Percentiles rank a stretch among this genome's conserved stretches.
Evolutionary conservation across 2,329 filamentous ascomycete genomes (phyloP).

Genomic region (Clonostachys byssicola): DNA sequence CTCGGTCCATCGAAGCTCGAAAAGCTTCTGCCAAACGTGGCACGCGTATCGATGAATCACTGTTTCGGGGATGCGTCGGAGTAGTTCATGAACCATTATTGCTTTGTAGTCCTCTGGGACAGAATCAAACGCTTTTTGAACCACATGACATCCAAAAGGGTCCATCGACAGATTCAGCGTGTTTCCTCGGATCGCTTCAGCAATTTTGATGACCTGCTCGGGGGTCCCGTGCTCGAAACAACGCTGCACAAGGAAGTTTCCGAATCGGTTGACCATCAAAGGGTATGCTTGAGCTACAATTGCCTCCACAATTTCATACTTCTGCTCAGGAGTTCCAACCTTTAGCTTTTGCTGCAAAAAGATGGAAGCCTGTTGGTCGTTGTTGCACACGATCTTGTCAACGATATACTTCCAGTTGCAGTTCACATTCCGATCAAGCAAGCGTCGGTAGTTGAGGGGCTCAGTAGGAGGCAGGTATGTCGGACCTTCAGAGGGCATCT

Average conservation of each 20-base stretch:
- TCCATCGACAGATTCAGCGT: constrained; percentile 96
- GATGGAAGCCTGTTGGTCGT: constrained; percentile 98
- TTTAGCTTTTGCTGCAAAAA: constrained; percentile 99
- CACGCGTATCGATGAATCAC: constrained; percentile 98
- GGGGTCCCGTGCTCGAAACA: constrained; percentile 98
- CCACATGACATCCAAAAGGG: constrained; percentile 95
- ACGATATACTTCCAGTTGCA: constrained; percentile 99
- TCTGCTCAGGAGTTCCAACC: constrained; percentile 89
- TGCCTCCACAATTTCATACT: constrained; percentile 93
- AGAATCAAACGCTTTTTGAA: constrained; percentile 97
- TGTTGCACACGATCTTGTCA: constrained; percentile 98
- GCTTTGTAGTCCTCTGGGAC: constrained; percentile 98
- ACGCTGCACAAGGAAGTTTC: constrained; percentile 96
- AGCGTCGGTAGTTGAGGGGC: constrained; percentile 90
- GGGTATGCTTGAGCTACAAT: constrained; percentile 94
- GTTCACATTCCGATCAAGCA: constrained; percentile 91
- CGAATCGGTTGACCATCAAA: constrained; percentile 97
- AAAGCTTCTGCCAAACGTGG: constrained; percentile 99
- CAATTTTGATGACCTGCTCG: constrained; percentile 92
- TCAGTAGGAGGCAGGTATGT: constrained; percentile 86
- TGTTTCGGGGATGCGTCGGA: constrained; percentile 93
- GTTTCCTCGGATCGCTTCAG: constrained; percentile 88
- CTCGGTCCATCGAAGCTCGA: constrained; percentile 93
- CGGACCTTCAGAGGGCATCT: constrained; percentile 51
- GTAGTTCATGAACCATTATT: constrained; percentile 96